Evolutionary conservation across 1,139 yeast genomes (phyloP), one percentile per base, ranked within the genome.

Genomic region (Scheffersomyces segobiensis): DNA sequence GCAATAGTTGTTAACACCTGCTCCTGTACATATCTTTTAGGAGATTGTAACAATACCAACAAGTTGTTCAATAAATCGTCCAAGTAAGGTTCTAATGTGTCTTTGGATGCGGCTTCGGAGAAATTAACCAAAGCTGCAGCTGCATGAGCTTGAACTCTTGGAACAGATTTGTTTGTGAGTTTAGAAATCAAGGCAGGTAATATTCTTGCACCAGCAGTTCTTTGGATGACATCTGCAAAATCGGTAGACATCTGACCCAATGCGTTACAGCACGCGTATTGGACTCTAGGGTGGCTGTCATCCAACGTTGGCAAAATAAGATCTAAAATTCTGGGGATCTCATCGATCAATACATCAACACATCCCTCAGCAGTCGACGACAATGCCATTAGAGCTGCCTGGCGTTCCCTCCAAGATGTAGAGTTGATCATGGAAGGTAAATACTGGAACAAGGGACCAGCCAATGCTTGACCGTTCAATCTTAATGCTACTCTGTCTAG

Each of bases 331-430:
- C 85, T 86, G 60, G 93, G 92, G 57, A 93, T 89, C 72, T 93
- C 97, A 51, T 85, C 80, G 59, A 91, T 89, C 75, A 95, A 82
- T 19, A 91, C 93, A 65, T 93, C 98, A 56, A 93, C 85, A 75
- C 98, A 95, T 54, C 99, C 99, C 78, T 95, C 99, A 49, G 98
- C 98, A 32, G 97, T 97, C 10, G 97, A 89, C 0, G 98, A 92
- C 52, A 95, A 79, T 0, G 98, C 98, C 98, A 95, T 95, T 59
- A 95, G 79, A 2, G 98, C 97, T 18, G 97, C 99, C 73, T 93
- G 97, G 62, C 98, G 88, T 73, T 93, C 97, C 72, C 97, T 88
- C 99, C 99, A 95, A 62, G 86, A 84, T 49, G 77, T 69, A 1
- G 97, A 88, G 58, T 80, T 80, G 46, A 91, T 76, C 97, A 95